Conservation (phyloP, 768 basidiomycete species). For the Suillus americanus region DNA sequence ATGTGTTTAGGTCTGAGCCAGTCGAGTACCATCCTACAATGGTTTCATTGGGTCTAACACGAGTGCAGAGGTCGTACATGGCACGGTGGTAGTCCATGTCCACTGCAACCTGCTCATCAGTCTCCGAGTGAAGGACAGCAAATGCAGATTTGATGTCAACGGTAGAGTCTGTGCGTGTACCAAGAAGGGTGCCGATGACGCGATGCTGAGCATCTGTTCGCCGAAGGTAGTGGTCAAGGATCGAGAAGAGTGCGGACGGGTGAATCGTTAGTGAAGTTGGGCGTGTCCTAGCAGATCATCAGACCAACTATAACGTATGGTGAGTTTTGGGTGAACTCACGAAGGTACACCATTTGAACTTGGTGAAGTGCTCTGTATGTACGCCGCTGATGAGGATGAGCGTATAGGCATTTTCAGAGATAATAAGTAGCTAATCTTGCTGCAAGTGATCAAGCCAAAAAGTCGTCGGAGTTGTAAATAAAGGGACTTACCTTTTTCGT, state of each 20-base stretch:
- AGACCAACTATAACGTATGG: background rate
- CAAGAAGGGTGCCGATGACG: constrained; percentile 94
- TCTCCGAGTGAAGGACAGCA: constrained; percentile 91
- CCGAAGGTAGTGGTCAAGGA: constrained; percentile 95
- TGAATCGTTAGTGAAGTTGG: constrained; percentile 80
- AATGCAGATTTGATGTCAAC: constrained; percentile 85
- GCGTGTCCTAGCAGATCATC: constrained; percentile 48
- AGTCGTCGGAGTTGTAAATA: constrained; percentile 33
- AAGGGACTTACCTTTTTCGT: constrained; percentile 7
- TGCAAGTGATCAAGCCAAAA: constrained; percentile 12
- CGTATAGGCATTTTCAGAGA: constrained; percentile 45
- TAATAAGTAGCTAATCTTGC: constrained; percentile 4
- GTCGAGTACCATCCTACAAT: constrained; percentile 94
- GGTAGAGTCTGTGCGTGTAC: constrained; percentile 65
- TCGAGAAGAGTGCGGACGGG: constrained; percentile 90
- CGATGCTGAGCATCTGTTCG: constrained; percentile 78
- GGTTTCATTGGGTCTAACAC: constrained; percentile 71
- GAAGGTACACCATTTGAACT: constrained; percentile 29
- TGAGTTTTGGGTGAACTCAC: constrained; percentile 27
- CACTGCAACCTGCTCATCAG: constrained; percentile 89
- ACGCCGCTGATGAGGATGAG: constrained; percentile 45
- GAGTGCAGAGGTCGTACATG: constrained; percentile 84
- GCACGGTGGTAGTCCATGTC: constrained; percentile 95
- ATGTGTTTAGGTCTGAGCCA: constrained; percentile 84
- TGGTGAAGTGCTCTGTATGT: constrained; percentile 36